Percentiles rank a stretch among this genome's conserved stretches.
phyloP scores from a whole-genome alignment of 139 green algal genomes.

The Chlamydomonas sp. region DNA sequence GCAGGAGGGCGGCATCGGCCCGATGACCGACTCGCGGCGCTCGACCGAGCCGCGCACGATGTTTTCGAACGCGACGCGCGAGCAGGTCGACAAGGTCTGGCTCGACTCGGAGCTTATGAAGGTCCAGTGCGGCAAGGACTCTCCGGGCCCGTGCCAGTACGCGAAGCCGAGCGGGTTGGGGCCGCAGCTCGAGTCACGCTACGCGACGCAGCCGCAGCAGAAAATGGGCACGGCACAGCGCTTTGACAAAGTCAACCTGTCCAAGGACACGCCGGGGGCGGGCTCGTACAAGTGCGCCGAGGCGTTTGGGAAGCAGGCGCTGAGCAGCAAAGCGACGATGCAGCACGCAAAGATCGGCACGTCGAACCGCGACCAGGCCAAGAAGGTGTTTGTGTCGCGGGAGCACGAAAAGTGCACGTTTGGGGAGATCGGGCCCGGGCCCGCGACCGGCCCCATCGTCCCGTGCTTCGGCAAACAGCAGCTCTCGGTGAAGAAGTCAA shows the following conservation, averaged over 20 bases:
- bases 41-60: constrained; percentile 33
- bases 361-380: constrained; percentile 38
- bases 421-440: constrained; percentile 43
- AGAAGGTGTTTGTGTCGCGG: constrained; percentile 57
- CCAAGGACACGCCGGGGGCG: constrained; percentile 37
- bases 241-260: constrained; percentile 25
- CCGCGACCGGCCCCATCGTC: constrained; percentile 29
- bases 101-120: constrained; percentile 58
- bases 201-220: constrained; percentile 21
- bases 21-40: constrained; percentile 44
- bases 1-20: constrained; percentile 30
- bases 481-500: constrained; percentile 41
- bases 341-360: constrained; percentile 46
- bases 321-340: constrained; percentile 49
- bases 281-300: constrained; percentile 40
- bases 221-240: constrained; percentile 28
- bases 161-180: constrained; percentile 29
- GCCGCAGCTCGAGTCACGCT: constrained; percentile 36
- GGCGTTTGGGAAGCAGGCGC: constrained; percentile 39
- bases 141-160: constrained; percentile 46
- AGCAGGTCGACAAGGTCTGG: constrained; percentile 43
- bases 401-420: constrained; percentile 57
- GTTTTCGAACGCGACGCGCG: constrained; percentile 46
- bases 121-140: constrained; percentile 25
- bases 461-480: constrained; percentile 37